Evolutionary conservation across 495 filamentous ascomycete species (phyloP), one percentile per base, ranked within the genome.

Genomic region (Aspergillus baeticus): DNA sequence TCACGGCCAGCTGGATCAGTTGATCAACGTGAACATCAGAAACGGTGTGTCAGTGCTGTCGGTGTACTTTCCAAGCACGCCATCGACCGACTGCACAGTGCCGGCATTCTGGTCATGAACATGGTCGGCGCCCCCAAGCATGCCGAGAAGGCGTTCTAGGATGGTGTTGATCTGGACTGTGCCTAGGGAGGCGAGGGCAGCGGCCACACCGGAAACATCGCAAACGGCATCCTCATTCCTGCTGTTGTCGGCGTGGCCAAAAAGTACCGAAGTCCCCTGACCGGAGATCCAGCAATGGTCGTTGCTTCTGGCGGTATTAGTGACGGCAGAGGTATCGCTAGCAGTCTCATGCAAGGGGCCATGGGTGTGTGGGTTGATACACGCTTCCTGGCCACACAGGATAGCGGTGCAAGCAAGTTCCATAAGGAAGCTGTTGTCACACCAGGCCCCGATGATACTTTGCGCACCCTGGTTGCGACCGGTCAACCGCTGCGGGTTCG

Each of bases 121-220:
- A 96, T 96, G 91, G 91, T 95, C n/a, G 91, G 91, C 0, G 83
- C 86, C 44, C 91, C 91, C 14, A 87, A 84, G 62, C 91, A 96
- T 68, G 91, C 91, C 0, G 80, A 82, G 63, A 94, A 95, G 76
- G 91, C 91, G 23, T 77, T 96, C 4, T 80, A 87, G 37, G 77
- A 83, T 0, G 91, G 91, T 13, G 88, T 91, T 13, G 91, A 96
- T 69, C 84, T 96, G 64, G 83, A 94, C 10, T 94, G 90, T 62
- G 83, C 88, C 26, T 88, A 92, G 74, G 89, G 89, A 7, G 87
- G 87, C 20, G 88, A 92, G 66, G 89, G 87, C 0, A 88, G 89
- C 2, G 88, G 89, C 0, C 89, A 92, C 66, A 92, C 89, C 14
- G 89, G 89, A 5, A 83, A 89, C 46, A 83, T 91, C n/a, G 83